Evolutionary conservation across 2,329 filamentous ascomycete species (phyloP), one percentile per base, ranked within the genome.

Genomic region (Allantophomopsis cytisporea): DNA sequence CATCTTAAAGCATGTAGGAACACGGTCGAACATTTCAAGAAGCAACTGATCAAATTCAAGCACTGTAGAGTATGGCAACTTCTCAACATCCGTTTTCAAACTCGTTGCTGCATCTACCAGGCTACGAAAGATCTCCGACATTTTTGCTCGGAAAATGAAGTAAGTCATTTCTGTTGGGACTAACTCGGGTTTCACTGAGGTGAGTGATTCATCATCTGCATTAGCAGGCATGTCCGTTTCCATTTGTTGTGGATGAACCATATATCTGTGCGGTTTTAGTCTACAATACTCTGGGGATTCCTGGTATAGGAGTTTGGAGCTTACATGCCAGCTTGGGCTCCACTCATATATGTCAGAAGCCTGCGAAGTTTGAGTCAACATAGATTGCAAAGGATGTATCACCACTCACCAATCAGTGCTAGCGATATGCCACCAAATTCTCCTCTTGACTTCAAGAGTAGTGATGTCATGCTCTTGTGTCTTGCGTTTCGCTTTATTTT

Each of bases 341-440:
- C 59, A 14, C 52, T 47, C 40, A 59, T 53, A 35, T 57, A 56
- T 2, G 57, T 54, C 23, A 59, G 38, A 33, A 59, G 50, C 55
- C 53, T 43, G 44, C 32, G 23, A 45, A 43, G 37, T 54, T 37
- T 39, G 50, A 41, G 14, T 38, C 35, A 31, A 33, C 5, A 39
- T 6, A 5, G 11, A 5, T 11, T 7, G 7, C 20, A 35, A 12
- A 10, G 4, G 23, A 36, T 5, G 37, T 32, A 31, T 39, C 13
- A 15, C 31, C 6, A 38, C 47, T 37, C 47, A 57, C 59, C 59
- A 63, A 39, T 63, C 60, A 31, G 53, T 54, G 8, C 53, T 47
- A 16, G 50, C 53, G 7, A 63, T 41, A 47, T 63, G 60, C 60
- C 60, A 63, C 60, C 59, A 63, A 2, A 61, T 45, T n/a, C 60